These are phyloP conservation scores for Cercophora newfieldiana DNA, from an alignment of 495 filamentous ascomycete genomes.

Conservation along the genomic window DNA sequence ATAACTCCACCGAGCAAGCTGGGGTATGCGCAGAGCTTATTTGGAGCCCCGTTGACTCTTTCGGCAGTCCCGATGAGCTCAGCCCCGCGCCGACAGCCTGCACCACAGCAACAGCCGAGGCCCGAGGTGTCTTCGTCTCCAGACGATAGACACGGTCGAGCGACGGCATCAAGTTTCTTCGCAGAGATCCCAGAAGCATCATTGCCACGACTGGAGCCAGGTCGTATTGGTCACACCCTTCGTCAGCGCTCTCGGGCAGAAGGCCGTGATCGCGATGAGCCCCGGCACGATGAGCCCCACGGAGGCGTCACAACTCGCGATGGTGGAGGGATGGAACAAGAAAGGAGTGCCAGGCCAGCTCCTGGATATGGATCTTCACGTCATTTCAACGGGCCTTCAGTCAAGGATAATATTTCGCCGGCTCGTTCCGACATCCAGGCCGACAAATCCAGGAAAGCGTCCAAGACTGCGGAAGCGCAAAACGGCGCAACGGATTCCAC, in stretches of 20 bases:
- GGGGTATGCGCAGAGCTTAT: constrained; percentile 54
- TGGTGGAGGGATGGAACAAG: background rate
- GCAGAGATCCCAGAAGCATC: background rate
- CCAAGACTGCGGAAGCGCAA: background rate
- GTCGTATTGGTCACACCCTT: background rate
- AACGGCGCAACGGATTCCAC: background rate
- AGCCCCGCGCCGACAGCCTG: constrained; percentile 28
- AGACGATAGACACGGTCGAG: background rate
- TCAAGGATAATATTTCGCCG: background rate
- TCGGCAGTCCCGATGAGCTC: constrained; percentile 43
- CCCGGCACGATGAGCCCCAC: background rate
- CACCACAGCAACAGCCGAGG: background rate
- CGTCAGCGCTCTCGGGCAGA: background rate
- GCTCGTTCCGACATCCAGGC: background rate
- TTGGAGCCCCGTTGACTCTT: constrained; percentile 48
- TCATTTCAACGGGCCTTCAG: background rate
- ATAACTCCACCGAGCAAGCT: constrained; percentile 43
- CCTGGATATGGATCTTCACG: background rate
- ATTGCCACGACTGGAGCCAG: background rate
- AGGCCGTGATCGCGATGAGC: background rate
- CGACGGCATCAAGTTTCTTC: background rate
- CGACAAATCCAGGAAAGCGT: background rate
- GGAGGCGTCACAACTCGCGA: background rate
- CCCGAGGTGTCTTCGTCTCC: constrained; percentile 10
- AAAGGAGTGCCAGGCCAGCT: background rate